Evolutionary conservation across 345 rosid species (phyloP), one percentile per base, ranked within the genome.

Genomic region (Draba incana): DNA sequence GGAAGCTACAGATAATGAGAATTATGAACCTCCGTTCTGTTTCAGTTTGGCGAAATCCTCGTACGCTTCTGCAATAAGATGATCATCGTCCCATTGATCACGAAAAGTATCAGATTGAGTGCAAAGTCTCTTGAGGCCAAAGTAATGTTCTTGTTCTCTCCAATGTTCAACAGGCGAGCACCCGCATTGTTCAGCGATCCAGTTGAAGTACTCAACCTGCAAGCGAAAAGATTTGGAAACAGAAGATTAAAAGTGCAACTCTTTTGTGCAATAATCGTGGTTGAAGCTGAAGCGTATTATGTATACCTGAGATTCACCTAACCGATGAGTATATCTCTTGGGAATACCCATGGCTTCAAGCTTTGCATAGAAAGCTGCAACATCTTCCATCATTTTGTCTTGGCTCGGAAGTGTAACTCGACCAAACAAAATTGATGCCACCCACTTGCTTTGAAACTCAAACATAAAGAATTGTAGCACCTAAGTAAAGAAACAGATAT

Each of bases 161-260:
- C 95, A 85, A 46, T 58, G 79, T 47, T 83, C 88, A 0, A 74
- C 6, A 4, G 57, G 46, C 10, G 15, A 42, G 37, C 62, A 66
- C 3, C 77, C 79, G 27, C 80, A 62, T 16, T 77, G 81, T 15
- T 60, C 75, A 2, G 84, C 84, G 0, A 86, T 77, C 92, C 90
- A 86, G 52, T 78, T 61, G 35, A 69, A 42, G 44, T 84, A 82
- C 25, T 82, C 84, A 52, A 1, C 10, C 30, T 42, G 46, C 46
- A 42, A 13, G 15, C 6, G 15, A 4, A 13, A 42, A 35, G 9
- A 7, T 8, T 35, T 8, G 39, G 9, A 7, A 35, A 7, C 6
- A 8, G 8, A 35, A 35, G 10, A 35, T 35, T 8, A 2, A 8
- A 35, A 35, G 8, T 8, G 10, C 2, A 9, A 35, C 9, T 35